Conservation (phyloP, 352 stramenopile genomes). For the Phytopythium vexans region DNA sequence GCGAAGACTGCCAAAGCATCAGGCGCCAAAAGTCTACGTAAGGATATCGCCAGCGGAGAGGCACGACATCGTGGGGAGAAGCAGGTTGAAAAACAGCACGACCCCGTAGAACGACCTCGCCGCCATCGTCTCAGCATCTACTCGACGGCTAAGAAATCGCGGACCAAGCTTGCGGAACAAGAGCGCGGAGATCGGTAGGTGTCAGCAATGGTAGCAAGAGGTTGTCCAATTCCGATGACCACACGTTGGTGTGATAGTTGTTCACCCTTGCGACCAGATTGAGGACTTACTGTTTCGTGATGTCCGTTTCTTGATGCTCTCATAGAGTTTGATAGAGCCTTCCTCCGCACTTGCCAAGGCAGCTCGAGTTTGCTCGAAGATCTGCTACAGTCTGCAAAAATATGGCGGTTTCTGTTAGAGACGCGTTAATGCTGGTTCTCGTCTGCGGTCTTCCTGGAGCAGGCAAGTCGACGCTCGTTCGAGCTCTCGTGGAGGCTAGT, state of each 20-base stretch:
- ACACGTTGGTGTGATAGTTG: no score
- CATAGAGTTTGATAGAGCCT: neutral
- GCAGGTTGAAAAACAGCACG: neutral
- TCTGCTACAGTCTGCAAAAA: no score
- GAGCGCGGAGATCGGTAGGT: neutral
- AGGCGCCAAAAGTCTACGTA: no score
- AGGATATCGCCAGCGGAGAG: no score
- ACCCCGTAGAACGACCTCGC: slow-evolving; percentile 3
- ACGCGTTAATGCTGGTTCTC: slow-evolving; percentile 34
- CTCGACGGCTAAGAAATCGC: slow-evolving; percentile 33
- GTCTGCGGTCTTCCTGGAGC: slow-evolving; percentile 65
- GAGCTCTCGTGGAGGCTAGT: slow-evolving; percentile 11
- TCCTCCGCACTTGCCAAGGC: no score
- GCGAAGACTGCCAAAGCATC: no score
- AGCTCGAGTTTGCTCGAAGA: no score
- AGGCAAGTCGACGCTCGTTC: slow-evolving; percentile 65
- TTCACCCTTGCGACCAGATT: no score
- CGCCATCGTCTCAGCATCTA: slow-evolving; percentile 36
- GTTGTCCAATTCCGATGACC: no score
- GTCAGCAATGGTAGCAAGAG: neutral
- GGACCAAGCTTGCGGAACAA: neutral
- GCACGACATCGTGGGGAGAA: no score
- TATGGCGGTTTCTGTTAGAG: neutral
- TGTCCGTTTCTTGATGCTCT: no score
- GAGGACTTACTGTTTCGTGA: no score